phyloP scores from a whole-genome alignment of 2,329 filamentous ascomycete species.

The Teratosphaeria pseudoeucalypti region DNA sequence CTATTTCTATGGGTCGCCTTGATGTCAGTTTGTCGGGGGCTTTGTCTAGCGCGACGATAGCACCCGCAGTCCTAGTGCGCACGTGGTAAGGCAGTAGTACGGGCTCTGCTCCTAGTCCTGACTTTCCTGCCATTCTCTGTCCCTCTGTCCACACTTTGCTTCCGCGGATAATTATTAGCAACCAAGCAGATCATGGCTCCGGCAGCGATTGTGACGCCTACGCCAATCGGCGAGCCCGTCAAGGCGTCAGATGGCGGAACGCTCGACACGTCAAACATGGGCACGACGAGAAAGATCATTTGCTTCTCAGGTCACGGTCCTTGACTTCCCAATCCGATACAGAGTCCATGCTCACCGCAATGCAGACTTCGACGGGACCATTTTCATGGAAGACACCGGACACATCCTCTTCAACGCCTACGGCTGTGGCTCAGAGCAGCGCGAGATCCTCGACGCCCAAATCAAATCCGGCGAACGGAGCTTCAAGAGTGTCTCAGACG shows the following conservation, averaged over 20 bases:
- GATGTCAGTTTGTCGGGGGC: background rate
- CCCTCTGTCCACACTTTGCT: background rate
- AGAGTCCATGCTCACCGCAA: slow-evolving; percentile 3
- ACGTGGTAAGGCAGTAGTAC: background rate
- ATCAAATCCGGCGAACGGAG: slow-evolving; percentile 56
- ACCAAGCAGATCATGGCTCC: background rate
- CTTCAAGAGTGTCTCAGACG: slow-evolving; percentile 60
- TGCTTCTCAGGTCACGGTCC: slow-evolving; percentile 46
- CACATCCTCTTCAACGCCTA: slow-evolving; percentile 58
- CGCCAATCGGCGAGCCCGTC: background rate
- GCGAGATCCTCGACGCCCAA: slow-evolving; percentile 50
- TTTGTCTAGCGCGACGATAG: background rate
- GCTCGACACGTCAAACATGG: slow-evolving; percentile 10
- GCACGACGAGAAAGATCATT: slow-evolving; percentile 46
- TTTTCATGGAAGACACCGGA: slow-evolving; percentile 55
- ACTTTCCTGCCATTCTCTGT: background rate
- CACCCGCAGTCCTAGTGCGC: background rate
- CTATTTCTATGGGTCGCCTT: background rate
- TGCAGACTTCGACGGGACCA: slow-evolving; percentile 60
- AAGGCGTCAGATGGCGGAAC: background rate
- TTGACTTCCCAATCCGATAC: background rate
- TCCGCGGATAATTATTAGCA: background rate
- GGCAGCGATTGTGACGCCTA: background rate
- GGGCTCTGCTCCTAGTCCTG: background rate
- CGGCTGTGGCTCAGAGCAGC: slow-evolving; percentile 49